Base-by-base conservation (phyloP, 2,329 filamentous ascomycete genomes). In the Cercospora citrullina region DNA sequence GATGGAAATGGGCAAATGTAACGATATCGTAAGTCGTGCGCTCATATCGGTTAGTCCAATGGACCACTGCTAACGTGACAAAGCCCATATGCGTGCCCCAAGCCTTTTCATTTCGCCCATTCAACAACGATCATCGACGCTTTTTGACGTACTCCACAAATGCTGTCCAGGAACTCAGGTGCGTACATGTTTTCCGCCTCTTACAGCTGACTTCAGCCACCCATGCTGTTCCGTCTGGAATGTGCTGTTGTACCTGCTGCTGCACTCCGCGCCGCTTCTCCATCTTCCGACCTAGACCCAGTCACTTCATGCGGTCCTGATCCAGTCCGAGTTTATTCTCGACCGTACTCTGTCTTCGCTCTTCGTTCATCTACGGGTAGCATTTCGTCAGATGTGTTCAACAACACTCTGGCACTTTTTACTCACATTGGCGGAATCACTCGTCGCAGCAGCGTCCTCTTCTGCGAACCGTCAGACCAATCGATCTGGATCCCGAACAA, bases 1-100 rank as follows among this genome's bases (percentile, higher is more conserved):
- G 75, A 75, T 75, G 75, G 76, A 77, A 74, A 77, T 70, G 76
- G 76, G 75, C 69, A 71, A 48, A 39, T 73, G 67, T 72, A 70
- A 69, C 63, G 69, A 75, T 69, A 72, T 68, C 61, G 75, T 76
- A 66, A 74, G 75, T 65, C 53, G 21, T 31, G 45, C 45, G 51
- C 39, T 63, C 63, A 18, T 61, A 55, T 26, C 48, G 10, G 53
- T 39, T 30, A 63, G 51, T 31, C 51, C 33, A 42, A 23, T 48
- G 51, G n/a, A 59, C n/a, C 18, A 21, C 39, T 63, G 48, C 66
- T 68, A 42, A 68, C 60, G 14, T 26, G 33, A 45, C 55, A 58
- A 58, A 68, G 66, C 63, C 59, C 30, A 26, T 61, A 68, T 65
- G 62, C 62, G 45, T n/a, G 31, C 28, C 53, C 33, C 58, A 23